These are phyloP conservation scores for Fusarium sambucinum DNA, from an alignment of 2,329 filamentous ascomycete genomes.

Conservation along the genomic window DNA sequence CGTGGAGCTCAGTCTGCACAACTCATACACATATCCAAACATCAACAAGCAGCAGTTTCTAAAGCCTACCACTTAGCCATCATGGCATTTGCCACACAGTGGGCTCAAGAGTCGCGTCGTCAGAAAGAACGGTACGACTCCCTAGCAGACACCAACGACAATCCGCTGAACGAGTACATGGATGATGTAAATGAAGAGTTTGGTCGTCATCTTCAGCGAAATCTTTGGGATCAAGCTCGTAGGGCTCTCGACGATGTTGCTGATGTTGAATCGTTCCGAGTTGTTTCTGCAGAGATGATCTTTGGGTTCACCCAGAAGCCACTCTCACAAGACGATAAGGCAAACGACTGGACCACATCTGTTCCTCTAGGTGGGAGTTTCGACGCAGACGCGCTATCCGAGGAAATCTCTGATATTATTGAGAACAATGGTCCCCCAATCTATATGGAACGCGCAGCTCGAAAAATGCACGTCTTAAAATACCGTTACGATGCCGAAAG, in stretches of 20 bases:
- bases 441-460: conserved; percentile 41
- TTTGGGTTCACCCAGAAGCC: conserved; percentile 54
- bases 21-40: conserved; percentile 53
- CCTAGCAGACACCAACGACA: neutral
- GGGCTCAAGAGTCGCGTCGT: conserved; percentile 53
- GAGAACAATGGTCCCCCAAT: conserved; percentile 42
- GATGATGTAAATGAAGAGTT: conserved; percentile 50
- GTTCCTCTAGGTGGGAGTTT: conserved; percentile 1
- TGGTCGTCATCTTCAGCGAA: conserved; percentile 52
- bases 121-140: conserved; percentile 19
- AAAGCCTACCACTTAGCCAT: conserved; percentile 61
- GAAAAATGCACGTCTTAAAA: conserved; percentile 44
- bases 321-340: conserved; percentile 1
- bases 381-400: conserved; percentile 1
- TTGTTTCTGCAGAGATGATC: conserved; percentile 56
- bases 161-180: neutral
- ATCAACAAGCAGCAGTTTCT: neutral
- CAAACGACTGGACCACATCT: neutral
- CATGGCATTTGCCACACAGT: conserved; percentile 65
- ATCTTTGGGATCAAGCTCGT: conserved; percentile 54
- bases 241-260: conserved; percentile 51
- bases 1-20: conserved; percentile 54
- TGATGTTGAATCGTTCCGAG: conserved; percentile 53
- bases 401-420: conserved; percentile 30
- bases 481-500: conserved; percentile 40